Percentiles rank a stretch among this genome's conserved stretches.
Conservation (phyloP, 352 stramenopile genomes). For the Phytopythium vexans region DNA sequence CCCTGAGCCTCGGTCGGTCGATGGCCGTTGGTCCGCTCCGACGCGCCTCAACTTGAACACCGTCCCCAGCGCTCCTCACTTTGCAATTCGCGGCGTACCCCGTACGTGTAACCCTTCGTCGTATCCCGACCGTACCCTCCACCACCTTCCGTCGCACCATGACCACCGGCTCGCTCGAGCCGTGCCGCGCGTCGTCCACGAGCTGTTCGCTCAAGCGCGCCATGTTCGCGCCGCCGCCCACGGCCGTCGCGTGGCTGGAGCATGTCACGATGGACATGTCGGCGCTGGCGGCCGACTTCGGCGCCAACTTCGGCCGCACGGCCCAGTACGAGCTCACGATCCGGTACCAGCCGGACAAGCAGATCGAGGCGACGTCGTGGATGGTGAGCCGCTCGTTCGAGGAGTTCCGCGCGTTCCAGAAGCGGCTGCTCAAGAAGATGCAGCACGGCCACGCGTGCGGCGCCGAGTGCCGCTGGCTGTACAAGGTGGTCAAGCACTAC, state of each 20-base stretch:
- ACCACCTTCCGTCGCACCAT: background rate
- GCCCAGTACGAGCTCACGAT: constrained; percentile 33
- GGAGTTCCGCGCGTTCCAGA: constrained; percentile 44
- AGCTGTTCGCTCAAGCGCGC: constrained; percentile 17
- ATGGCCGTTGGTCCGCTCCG: background rate
- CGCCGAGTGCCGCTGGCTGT: constrained; percentile 64
- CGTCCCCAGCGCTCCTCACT: background rate
- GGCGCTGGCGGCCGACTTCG: constrained; percentile 8
- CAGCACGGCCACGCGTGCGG: constrained; percentile 52
- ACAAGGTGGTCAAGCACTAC: constrained; percentile 57
- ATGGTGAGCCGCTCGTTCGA: constrained; percentile 37
- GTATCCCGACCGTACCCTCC: background rate
- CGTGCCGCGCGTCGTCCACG: constrained; percentile 3
- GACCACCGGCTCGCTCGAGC: background rate
- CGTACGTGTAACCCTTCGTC: background rate
- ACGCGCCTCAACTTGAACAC: background rate
- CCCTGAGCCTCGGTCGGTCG: too few relatives aligned
- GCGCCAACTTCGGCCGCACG: constrained; percentile 12
- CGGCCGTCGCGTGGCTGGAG: constrained; percentile 31
- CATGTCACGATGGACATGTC: constrained; percentile 23
- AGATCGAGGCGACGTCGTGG: constrained; percentile 28
- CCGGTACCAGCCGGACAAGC: constrained; percentile 15
- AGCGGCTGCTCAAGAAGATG: constrained; percentile 39
- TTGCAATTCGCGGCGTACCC: background rate
- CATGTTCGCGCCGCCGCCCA: constrained; percentile 17